Percentiles rank a stretch among this genome's conserved stretches.
These are phyloP conservation scores for Conticribra weissflogii DNA, from an alignment of 108 stramenopile species.

Conservation along the genomic window DNA sequence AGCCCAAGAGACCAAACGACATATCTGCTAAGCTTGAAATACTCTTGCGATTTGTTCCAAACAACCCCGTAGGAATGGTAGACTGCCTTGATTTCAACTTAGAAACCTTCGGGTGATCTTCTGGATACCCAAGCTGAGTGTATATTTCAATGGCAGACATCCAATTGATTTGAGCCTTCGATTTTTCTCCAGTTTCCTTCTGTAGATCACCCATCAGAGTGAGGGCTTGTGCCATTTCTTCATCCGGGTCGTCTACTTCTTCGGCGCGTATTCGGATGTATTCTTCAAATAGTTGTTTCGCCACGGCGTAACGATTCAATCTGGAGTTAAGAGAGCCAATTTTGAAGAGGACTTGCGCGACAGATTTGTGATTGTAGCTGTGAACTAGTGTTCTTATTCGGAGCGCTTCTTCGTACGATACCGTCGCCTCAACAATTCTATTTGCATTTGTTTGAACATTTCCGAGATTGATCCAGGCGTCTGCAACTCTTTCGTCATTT, in stretches of 20 bases:
- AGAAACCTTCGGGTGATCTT: slow-evolving; percentile 38
- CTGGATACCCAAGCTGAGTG: slow-evolving; percentile 35
- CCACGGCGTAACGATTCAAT: slow-evolving; percentile 27
- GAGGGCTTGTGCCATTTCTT: slow-evolving; percentile 50
- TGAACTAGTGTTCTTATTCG: slow-evolving; percentile 19
- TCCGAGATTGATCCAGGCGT: slow-evolving; percentile 42
- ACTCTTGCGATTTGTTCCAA: neutral
- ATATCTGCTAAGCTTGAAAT: slow-evolving; percentile 2
- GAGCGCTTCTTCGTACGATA: slow-evolving; percentile 49
- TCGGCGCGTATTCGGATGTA: slow-evolving; percentile 51
- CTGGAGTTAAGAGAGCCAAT: slow-evolving; percentile 35
- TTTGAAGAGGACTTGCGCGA: slow-evolving; percentile 43
- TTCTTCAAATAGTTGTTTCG: slow-evolving; percentile 47
- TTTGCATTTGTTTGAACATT: slow-evolving; percentile 35
- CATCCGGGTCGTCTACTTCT: slow-evolving; percentile 44
- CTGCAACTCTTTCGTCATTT: slow-evolving; percentile 44
- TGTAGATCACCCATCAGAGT: slow-evolving; percentile 48
- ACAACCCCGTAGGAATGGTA: slow-evolving; percentile 9
- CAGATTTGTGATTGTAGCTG: slow-evolving; percentile 31
- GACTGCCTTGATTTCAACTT: slow-evolving; percentile 34
- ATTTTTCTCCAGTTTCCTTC: slow-evolving; percentile 36
- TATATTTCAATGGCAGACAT: slow-evolving; percentile 51
- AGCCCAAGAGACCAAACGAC: neutral
- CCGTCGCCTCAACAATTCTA: slow-evolving; percentile 32
- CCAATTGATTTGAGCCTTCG: slow-evolving; percentile 54